Evolutionary conservation across 2,329 filamentous ascomycete species (phyloP), one percentile per base, ranked within the genome.

Genomic region (Coniella vitis): DNA sequence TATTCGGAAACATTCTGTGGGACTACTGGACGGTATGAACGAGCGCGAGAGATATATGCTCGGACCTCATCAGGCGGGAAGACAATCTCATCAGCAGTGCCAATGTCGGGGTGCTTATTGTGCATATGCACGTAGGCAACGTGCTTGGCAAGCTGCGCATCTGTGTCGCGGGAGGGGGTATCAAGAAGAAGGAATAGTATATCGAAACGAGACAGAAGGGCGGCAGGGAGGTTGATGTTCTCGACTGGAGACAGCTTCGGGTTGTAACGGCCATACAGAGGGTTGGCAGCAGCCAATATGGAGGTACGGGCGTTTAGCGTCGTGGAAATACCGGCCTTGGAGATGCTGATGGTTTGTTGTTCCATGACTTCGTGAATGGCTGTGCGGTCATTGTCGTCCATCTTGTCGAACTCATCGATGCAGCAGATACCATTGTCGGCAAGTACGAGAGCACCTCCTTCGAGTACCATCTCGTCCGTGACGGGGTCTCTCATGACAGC

Each of bases 171-270:
- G 16, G 83, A 84, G 2, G 93, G 91, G 34, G 89, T 95, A 71
- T 98, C 93, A 51, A 98, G 85, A 60, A 98, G 90, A 40, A 98
- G 76, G 76, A 97, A 98, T 57, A 98, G 80, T 57, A 98, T 79
- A 66, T 98, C 93, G 69, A 98, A 98, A 79, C 93, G 88, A 52
- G 91, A 96, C 47, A 98, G 80, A 17, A 98, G 81, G 17, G 93
- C 93, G 16, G 93, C 93, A n/a, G 93, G 93, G 36, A 98, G 83
- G 68, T 98, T 98, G 70, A 98, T 98, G 69, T 98, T 98, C 68
- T 98, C 93, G 21, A 98, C 90, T 0, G 93, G 93, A 1, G 91
- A 96, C 59, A 98, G 86, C 55, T 90, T 88, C 49, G 93, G 93
- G 71, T 98, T 98, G 75, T 98, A 98, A 54, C 93, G 88, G 55